phyloP scores from a whole-genome alignment of 176 grass and related monocot genomes.

The Zoysia pacifica region DNA sequence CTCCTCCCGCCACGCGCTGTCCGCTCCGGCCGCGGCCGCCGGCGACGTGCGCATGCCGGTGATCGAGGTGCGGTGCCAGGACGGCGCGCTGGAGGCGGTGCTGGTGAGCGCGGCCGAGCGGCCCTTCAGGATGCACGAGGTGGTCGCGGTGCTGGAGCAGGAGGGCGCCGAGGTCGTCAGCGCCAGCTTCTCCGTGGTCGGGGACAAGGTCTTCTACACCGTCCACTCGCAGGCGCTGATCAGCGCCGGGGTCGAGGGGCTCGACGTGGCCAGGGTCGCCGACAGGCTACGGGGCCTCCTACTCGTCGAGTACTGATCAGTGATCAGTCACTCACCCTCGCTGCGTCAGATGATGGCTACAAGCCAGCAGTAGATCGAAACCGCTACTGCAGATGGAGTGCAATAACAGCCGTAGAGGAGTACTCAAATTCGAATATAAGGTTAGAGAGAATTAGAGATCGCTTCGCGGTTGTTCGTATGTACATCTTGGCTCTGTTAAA shows the following conservation, averaged over 20 bases:
- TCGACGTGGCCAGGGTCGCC: constrained; percentile 54
- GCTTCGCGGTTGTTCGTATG: no score
- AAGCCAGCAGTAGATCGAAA: no score
- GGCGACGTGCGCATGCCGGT: constrained; percentile 40
- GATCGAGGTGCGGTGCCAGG: constrained; percentile 62
- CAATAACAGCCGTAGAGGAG: neutral
- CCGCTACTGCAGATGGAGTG: neutral
- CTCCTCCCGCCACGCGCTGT: neutral
- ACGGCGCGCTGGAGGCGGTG: constrained; percentile 69
- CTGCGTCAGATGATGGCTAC: neutral
- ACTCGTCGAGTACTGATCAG: no score
- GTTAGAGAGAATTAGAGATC: no score
- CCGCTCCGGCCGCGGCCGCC: neutral
- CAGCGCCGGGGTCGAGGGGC: constrained; percentile 46
- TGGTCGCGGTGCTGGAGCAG: constrained; percentile 74
- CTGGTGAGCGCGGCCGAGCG: constrained; percentile 46
- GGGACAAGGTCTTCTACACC: constrained; percentile 81
- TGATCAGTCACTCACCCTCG: neutral
- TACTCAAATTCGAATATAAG: no score
- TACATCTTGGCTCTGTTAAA: no score
- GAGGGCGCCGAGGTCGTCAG: constrained; percentile 82
- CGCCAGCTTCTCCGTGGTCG: constrained; percentile 72
- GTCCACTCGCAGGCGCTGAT: constrained; percentile 71
- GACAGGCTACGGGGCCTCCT: constrained; percentile 53
- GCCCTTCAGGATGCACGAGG: constrained; percentile 66